Conservation (phyloP, 2,329 filamentous ascomycete species). For the Penicillium hordei region DNA sequence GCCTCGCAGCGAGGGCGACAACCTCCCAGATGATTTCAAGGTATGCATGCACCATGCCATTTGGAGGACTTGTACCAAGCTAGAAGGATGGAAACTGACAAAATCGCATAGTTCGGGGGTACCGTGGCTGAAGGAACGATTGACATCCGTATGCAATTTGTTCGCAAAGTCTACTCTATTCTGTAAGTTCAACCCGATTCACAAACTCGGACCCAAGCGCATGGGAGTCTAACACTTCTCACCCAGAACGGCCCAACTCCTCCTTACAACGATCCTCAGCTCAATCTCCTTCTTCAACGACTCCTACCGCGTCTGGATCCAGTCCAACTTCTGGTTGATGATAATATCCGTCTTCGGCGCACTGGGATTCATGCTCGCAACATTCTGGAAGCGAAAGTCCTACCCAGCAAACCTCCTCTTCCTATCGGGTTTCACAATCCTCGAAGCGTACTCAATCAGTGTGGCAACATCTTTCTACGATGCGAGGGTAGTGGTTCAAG, state of each 20-base stretch:
- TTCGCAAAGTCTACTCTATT: slow-evolving; percentile 97
- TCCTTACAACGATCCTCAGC: slow-evolving; percentile 78
- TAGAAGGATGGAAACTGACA: slow-evolving; percentile 12
- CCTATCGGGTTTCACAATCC: slow-evolving; percentile 81
- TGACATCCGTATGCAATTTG: slow-evolving; percentile 94
- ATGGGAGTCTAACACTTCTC: not conserved
- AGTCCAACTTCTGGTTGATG: slow-evolving; percentile 78
- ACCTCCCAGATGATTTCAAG: slow-evolving; percentile 97
- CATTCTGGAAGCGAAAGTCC: slow-evolving; percentile 93
- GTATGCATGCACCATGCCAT: slow-evolving; percentile 43
- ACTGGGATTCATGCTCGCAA: slow-evolving; percentile 80
- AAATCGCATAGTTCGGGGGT: slow-evolving; percentile 70
- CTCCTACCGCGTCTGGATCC: slow-evolving; percentile 82
- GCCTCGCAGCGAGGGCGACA: slow-evolving; percentile 79
- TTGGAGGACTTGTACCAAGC: not conserved
- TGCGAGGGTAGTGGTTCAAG: slow-evolving; percentile 79
- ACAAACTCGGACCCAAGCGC: not conserved
- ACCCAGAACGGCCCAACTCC: slow-evolving; percentile 77
- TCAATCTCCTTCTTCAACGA: slow-evolving; percentile 80
- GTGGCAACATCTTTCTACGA: slow-evolving; percentile 92
- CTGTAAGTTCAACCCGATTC: slow-evolving; percentile 52
- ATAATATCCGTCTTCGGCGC: slow-evolving; percentile 82
- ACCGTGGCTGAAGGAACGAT: slow-evolving; percentile 90
- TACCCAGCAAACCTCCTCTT: slow-evolving; percentile 95
- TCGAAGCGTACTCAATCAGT: slow-evolving; percentile 91